Evolutionary conservation across 225 moss, liverwort and hornwort genomes (phyloP).

Genomic region (Marchantia paleacea): DNA sequence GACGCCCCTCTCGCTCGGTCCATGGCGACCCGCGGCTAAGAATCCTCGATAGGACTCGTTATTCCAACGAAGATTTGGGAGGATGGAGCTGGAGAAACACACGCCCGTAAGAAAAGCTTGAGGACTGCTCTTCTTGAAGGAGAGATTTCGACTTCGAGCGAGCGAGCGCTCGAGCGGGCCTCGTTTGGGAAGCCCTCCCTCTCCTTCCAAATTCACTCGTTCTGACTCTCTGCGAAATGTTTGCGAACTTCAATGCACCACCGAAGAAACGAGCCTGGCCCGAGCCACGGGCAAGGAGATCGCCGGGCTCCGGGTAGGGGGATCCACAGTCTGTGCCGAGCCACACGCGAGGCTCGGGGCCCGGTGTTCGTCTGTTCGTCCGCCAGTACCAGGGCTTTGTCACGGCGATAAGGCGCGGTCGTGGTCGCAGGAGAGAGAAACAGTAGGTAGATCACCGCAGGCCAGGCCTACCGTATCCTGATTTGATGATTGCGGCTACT

Average conservation of each 20-base stretch:
- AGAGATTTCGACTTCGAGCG: neutral
- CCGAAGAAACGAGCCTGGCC: neutral
- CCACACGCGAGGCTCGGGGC: neutral
- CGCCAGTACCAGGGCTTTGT: neutral
- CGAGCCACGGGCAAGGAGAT: neutral
- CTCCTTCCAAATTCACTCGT: neutral
- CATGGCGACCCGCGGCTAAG: conserved; percentile 16
- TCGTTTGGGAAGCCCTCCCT: neutral
- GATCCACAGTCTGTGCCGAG: neutral
- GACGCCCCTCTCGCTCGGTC: conserved; percentile 24
- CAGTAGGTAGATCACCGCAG: no score
- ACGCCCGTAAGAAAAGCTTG: neutral
- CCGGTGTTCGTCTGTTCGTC: neutral
- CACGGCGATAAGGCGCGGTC: neutral
- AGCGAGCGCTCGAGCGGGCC: neutral
- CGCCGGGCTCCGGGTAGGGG: neutral
- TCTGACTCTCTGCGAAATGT: neutral
- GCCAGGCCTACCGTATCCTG: neutral
- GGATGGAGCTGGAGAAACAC: neutral
- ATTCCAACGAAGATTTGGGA: neutral
- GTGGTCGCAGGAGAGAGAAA: neutral
- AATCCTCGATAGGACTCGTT: neutral
- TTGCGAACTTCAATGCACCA: neutral
- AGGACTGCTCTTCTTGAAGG: neutral
- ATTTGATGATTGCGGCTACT: neutral